Evolutionary conservation across 2,329 filamentous ascomycete genomes (phyloP), one percentile per base, ranked within the genome.

Genomic region (Aphanoascus verrucosus): DNA sequence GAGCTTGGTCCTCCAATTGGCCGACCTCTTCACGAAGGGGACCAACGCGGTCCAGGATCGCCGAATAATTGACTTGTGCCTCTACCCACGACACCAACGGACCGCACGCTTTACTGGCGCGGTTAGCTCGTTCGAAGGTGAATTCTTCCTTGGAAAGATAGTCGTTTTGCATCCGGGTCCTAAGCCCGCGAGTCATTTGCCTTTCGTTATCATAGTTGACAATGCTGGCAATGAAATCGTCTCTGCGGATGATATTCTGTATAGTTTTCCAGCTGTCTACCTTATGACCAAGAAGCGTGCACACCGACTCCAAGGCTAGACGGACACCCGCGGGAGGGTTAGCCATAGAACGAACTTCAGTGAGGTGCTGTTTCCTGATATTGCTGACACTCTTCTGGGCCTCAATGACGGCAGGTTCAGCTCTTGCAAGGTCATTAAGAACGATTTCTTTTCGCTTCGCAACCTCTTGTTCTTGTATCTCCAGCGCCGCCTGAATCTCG

Each of bases 171-270:
- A 98, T 97, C 76, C 88, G 94, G 61, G 81, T 76, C 48, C 93
- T 81, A 60, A 93, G 78, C 23, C 74, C 72, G 63, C 82, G 85
- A 14, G 91, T 98, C 91, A 98, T 97, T 69, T 93, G 85, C 67
- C 78, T 84, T 70, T 93, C 90, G 64, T 96, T 98, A 74, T 96
- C 87, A 65, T 96, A 98, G 68, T 88, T 89, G 69, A 97, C 86
- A 64, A 98, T 98, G 71, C 88, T 96, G 47, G 89, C 87, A 70
- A 98, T 97, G 71, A 98, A 98, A 66, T 97, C 91, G 64, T 97
- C 93, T 54, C 83, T 82, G 63, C 91, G 87, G 56, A 98, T 83
- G 57, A 97, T 86, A 50, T 80, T 84, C 68, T 94, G 86, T 56
- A 97, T 88, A 11, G 82, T 83, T 74, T 90, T 95, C 93, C 93